Conservation (phyloP, 108 stramenopile genomes). For the Cyclotella atomus region DNA sequence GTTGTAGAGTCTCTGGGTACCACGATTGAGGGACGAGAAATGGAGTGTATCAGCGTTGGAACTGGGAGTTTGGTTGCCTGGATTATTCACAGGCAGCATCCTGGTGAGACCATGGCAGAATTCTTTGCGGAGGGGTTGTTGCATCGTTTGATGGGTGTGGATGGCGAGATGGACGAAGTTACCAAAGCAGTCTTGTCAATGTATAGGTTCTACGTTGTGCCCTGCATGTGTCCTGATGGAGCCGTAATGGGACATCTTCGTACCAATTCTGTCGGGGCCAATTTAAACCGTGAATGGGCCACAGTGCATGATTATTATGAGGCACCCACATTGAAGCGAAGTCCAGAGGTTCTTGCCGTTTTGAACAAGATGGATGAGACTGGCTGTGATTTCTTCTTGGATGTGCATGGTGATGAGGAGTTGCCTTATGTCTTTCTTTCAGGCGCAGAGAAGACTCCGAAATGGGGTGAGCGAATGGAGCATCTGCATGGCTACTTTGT, state of each 20-base stretch:
- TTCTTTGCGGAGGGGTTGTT: constrained; percentile 77
- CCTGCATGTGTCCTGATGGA: constrained; percentile 92
- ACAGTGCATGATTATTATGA: constrained; percentile 61
- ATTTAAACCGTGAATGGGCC: constrained; percentile 92
- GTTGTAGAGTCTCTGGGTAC: constrained; percentile 65
- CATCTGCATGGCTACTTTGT: constrained; percentile 83
- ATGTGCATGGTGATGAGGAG: constrained; percentile 92
- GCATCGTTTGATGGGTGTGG: constrained; percentile 63
- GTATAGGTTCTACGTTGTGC: constrained; percentile 86
- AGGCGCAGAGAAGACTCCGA: constrained; percentile 78
- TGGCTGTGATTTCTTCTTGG: constrained; percentile 85
- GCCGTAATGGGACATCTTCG: constrained; percentile 80
- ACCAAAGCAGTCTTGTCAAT: constrained; percentile 46
- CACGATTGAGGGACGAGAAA: constrained; percentile 74
- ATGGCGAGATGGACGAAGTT: constrained; percentile 43
- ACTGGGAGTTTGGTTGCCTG: constrained; percentile 63
- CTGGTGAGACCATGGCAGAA: constrained; percentile 89
- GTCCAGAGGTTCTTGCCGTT: constrained; percentile 84
- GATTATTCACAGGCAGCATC: constrained; percentile 89
- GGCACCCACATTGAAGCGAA: constrained; percentile 79
- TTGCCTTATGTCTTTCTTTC: constrained; percentile 85
- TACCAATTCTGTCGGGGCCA: constrained; percentile 85
- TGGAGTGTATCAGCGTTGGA: constrained; percentile 77
- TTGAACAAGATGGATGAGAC: constrained; percentile 82
- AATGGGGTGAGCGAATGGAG: constrained; percentile 72